Evolutionary conservation across 768 basidiomycete species (phyloP), one percentile per base, ranked within the genome.

Genomic region (Cyclocybe aegerita): DNA sequence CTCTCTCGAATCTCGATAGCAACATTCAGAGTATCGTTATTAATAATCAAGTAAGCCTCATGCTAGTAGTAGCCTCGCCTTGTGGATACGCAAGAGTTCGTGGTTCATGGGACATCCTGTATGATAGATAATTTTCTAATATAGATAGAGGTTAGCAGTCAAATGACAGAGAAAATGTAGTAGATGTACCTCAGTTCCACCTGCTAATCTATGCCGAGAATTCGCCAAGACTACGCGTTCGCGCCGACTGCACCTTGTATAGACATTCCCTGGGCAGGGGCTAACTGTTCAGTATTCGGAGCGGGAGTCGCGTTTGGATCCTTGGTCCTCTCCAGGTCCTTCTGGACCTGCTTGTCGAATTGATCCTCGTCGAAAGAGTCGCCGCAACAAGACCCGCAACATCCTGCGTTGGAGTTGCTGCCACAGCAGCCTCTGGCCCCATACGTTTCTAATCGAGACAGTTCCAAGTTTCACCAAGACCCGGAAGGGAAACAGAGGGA

Each of bases 311-410:
- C 62, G 39, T 65, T 65, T 9, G 64, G 56, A 39, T 69, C 70
- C 43, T 64, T 61, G 0, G 73, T 73, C 50, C 64, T 69, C 35
- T 65, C 68, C 66, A 70, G 52, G 50, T 78, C 72, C 52, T 66
- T 67, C 40, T 65, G 55, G 8, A 70, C 65, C 36, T 71, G 60
- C 38, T 59, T 65, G 14, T 76, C 75, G 56, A 78, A 74, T 1
- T 58, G 62, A 52, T 80, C 79, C 35, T 74, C 73, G 55, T 78
- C 66, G 59, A 78, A 78, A 2, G 72, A 72, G 8, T 70, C 59
- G 14, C 62, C 60, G 49, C 70, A 79, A 48, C 77, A 80, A 32
- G 65, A 66, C 9, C 69, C 73, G 55, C 77, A 80, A 52, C 79
- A 79, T 9, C 77, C 76, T n/a, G 66, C 58, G 16, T 53, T 58